A percentile compares a stretch with the other conserved stretches of the same genome.
Evolutionary conservation across 108 stramenopile genomes (phyloP).

Genomic region (Bacterosira constricta): DNA sequence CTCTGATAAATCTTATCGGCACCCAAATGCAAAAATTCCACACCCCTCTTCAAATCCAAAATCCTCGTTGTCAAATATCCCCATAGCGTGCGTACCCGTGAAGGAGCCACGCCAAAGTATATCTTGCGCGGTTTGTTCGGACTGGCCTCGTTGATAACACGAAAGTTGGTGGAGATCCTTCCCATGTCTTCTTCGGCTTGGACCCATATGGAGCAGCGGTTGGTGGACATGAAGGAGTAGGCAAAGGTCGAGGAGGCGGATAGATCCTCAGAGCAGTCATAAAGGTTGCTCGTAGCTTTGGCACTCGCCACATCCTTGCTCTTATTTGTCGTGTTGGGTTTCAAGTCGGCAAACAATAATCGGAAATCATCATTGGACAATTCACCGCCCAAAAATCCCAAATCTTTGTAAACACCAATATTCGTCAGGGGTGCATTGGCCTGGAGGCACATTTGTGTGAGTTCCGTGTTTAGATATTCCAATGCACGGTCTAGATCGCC

Average conservation of each 20-base stretch:
- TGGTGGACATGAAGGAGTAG: conserved; percentile 65
- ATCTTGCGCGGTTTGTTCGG: conserved; percentile 63
- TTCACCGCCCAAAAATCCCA: conserved; percentile 71
- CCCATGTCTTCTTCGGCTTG: conserved; percentile 82
- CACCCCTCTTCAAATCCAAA: conserved; percentile 64
- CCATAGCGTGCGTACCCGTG: conserved; percentile 62
- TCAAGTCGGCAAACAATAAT: conserved; percentile 49
- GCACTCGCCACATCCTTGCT: too few relatives aligned
- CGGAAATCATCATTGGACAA: conserved; percentile 66
- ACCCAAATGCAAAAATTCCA: conserved; percentile 76
- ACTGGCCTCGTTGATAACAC: conserved; percentile 54
- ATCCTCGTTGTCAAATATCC: conserved; percentile 53
- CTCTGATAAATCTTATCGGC: conserved; percentile 70
- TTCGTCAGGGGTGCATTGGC: conserved; percentile 56
- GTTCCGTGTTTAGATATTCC: conserved; percentile 39
- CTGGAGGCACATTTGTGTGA: conserved; percentile 57
- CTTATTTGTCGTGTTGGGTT: conserved; percentile 14
- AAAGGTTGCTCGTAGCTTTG: too few relatives aligned
- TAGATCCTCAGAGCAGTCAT: conserved; percentile 65
- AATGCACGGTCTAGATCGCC: conserved; percentile 10
- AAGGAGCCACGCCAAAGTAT: conserved; percentile 77
- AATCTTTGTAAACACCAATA: conserved; percentile 58
- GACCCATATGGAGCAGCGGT: conserved; percentile 82
- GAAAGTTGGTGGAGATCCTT: conserved; percentile 58
- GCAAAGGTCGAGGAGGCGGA: conserved; percentile 65